Conservation (phyloP, 2,329 filamentous ascomycete species). For the Colletotrichum sp. region DNA sequence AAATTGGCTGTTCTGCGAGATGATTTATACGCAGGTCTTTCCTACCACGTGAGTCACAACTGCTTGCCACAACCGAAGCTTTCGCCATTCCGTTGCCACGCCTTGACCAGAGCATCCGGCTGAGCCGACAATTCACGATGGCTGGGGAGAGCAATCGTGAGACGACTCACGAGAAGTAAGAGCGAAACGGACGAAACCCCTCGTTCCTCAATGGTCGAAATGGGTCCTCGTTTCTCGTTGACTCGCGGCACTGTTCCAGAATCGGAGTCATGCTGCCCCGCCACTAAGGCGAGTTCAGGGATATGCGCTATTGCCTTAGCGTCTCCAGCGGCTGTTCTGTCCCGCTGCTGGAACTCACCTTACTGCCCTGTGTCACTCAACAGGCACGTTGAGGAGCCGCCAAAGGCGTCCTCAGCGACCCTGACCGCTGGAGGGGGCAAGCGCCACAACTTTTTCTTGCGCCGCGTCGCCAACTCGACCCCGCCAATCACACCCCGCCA, state of each 20-base stretch:
- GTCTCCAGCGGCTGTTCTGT: not conserved
- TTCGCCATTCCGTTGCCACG: not conserved
- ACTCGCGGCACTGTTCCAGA: constrained; percentile 18
- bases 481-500: constrained; percentile 23
- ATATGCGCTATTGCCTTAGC: not conserved
- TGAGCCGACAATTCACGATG: not conserved
- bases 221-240: constrained; percentile 1
- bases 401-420: not conserved
- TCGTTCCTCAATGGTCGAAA: not conserved
- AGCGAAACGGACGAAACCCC: not conserved
- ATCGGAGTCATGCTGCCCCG: constrained; percentile 8
- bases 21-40: not conserved
- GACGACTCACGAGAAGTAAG: not conserved
- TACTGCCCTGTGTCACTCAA: not conserved
- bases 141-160: not conserved
- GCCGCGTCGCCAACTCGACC: constrained; percentile 10
- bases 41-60: not conserved
- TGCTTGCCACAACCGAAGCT: not conserved
- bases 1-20: not conserved
- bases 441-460: not conserved
- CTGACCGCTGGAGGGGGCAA: not conserved
- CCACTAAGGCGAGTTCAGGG: constrained; percentile 2
- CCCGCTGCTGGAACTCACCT: not conserved
- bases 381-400: not conserved
- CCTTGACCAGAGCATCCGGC: not conserved